A percentile compares a stretch with the other conserved stretches of the same genome.
These are phyloP conservation scores for Rosa hybrid DNA, from an alignment of 331 rosid genomes.

Conservation along the genomic window DNA sequence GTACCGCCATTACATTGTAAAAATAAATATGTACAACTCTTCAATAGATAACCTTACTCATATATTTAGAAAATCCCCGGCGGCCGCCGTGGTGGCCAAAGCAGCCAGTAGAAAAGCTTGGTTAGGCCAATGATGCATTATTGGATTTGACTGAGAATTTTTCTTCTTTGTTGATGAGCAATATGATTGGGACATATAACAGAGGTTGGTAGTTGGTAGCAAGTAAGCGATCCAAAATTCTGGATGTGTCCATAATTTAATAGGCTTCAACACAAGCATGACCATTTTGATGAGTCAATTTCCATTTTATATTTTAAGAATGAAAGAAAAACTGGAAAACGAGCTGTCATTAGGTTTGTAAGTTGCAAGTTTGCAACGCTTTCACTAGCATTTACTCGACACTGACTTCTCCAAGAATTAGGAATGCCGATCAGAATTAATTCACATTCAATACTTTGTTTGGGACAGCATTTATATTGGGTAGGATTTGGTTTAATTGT, in stretches of 20 bases:
- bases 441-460: background rate
- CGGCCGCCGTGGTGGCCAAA: no score
- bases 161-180: background rate
- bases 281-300: background rate
- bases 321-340: background rate
- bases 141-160: background rate
- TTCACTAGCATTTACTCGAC: slow-evolving; percentile 12
- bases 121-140: no score
- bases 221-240: background rate
- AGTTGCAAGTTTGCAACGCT: slow-evolving; percentile 7
- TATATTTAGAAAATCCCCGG: no score
- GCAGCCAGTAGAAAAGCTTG: no score
- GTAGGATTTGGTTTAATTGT: background rate
- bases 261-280: background rate
- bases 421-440: background rate
- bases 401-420: background rate
- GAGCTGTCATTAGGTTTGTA: background rate
- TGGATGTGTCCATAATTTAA: background rate
- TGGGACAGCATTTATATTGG: background rate
- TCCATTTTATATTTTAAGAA: background rate
- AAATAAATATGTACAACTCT: no score
- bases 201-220: background rate
- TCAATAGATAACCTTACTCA: no score
- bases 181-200: slow-evolving; percentile 10
- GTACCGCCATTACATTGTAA: no score